Conservation (phyloP, 768 basidiomycete species). For the Naganishia randhawae region DNA sequence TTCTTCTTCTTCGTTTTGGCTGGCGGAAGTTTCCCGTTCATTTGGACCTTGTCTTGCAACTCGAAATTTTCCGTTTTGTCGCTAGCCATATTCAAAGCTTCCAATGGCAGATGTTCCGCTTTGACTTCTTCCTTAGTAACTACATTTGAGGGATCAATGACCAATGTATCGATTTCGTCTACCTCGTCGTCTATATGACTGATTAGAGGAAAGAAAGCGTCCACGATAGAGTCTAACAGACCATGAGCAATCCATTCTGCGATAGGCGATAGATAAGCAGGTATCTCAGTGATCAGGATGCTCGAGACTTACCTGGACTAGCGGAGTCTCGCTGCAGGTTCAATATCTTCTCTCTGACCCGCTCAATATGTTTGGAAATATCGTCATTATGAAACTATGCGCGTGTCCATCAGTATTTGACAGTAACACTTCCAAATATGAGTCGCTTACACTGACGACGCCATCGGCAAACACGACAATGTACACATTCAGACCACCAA, state of each 20-base stretch:
- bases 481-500: conserved; percentile 82
- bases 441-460: conserved; percentile 56
- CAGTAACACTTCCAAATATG: not conserved
- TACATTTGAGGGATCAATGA: conserved; percentile 53
- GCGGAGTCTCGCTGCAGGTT: conserved; percentile 59
- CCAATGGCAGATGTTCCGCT: conserved; percentile 10
- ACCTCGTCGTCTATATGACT: conserved; percentile 77
- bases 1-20: conserved; percentile 17
- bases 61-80: conserved; percentile 10
- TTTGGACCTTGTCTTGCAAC: not conserved
- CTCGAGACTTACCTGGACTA: conserved; percentile 45
- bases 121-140: conserved; percentile 6
- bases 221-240: conserved; percentile 86
- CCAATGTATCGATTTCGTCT: conserved; percentile 67
- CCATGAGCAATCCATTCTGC: conserved; percentile 92
- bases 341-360: conserved; percentile 68
- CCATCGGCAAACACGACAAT: conserved; percentile 84
- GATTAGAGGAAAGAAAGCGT: conserved; percentile 76
- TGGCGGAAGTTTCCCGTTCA: not conserved
- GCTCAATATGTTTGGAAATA: conserved; percentile 77
- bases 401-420: not conserved
- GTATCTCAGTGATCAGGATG: not conserved
- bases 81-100: conserved; percentile 7
- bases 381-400: conserved; percentile 86
- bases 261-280: conserved; percentile 8